Conservation (phyloP, 352 stramenopile species). For the Pythium phragmiticola region DNA sequence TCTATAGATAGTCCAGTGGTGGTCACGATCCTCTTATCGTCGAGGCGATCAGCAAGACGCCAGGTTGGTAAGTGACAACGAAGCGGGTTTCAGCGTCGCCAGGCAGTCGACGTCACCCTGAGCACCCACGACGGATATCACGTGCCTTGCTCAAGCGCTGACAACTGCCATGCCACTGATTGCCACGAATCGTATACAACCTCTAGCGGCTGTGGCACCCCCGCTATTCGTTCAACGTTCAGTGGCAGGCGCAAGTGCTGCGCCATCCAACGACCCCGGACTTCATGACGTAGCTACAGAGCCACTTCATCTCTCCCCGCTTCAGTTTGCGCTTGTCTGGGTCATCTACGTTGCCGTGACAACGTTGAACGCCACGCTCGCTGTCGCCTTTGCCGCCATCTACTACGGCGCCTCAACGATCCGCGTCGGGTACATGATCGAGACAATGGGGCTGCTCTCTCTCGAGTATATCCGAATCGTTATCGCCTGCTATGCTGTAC, state of each 20-base stretch:
- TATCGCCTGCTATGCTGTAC: conserved; percentile 2
- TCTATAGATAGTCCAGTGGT: too few relatives aligned
- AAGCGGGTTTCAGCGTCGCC: too few relatives aligned
- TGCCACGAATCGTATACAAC: not conserved
- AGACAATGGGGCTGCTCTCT: conserved; percentile 13
- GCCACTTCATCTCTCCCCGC: not conserved
- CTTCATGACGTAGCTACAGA: too few relatives aligned
- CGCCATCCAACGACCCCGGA: too few relatives aligned
- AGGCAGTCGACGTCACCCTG: not conserved
- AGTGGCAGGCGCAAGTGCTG: not conserved
- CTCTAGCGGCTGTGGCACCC: not conserved
- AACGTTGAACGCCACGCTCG: conserved; percentile 3
- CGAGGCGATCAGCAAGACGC: too few relatives aligned
- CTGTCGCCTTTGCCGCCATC: conserved; percentile 3
- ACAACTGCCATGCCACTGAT: not conserved
- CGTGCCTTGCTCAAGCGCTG: not conserved
- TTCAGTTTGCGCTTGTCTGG: conserved; percentile 11
- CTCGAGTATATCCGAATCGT: conserved; percentile 15
- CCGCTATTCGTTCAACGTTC: not conserved
- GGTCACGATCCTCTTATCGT: too few relatives aligned
- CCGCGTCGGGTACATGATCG: conserved; percentile 22
- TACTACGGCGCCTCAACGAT: conserved; percentile 16
- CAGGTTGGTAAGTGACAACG: too few relatives aligned
- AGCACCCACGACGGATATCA: not conserved
- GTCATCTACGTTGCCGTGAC: conserved; percentile 4